Evolutionary conservation across 78 protist species (phyloP), one percentile per base, ranked within the genome.

Genomic region (Dictyostelium capitatum): DNA sequence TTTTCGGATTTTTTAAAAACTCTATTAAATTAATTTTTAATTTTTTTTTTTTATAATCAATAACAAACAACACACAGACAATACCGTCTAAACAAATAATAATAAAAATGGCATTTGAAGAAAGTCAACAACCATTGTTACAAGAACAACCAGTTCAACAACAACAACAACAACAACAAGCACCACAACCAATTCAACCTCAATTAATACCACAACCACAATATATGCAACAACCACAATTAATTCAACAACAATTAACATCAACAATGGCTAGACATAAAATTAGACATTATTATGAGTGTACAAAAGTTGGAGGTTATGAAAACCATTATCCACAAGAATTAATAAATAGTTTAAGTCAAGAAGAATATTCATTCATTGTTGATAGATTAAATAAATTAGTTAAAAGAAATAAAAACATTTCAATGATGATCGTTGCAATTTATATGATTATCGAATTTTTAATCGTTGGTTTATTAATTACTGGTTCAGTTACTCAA

Each of bases 181-280:
- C 62, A 19, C 0, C 7, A 19, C 23, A n/a, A n/a, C n/a, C n/a
- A 37, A 2, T 37, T 3, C 43, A 37, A 37, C 43, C 43, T 3
- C 43, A 37, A 37, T 37, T 37, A 37, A 37, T 14, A 56, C 65
- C 19, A 56, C 65, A 56, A 59, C 67, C 6, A n/a, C 67, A 20
- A 57, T 37, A 37, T 37, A 37, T 37, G 43, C 28, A 0, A 8
- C 1, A 5, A 53, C 65, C 19, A 56, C 65, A 56, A 56, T 56
- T 20, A 7, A 56, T 56, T n/a, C 19, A 53, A 14, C 32, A 59
- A 6, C 43, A 37, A 37, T 37, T 37, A 37, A 37, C 14, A 59
- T 30, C 69, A 59, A 59, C 25, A n/a, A 59, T 59, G 69, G 69
- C 30, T 59, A 59, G n/a, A 59, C 69, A 59, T 59, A 59, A 59